Evolutionary conservation across 202 grass and related monocot species (phyloP).

Genomic region (Setaria viridis): DNA sequence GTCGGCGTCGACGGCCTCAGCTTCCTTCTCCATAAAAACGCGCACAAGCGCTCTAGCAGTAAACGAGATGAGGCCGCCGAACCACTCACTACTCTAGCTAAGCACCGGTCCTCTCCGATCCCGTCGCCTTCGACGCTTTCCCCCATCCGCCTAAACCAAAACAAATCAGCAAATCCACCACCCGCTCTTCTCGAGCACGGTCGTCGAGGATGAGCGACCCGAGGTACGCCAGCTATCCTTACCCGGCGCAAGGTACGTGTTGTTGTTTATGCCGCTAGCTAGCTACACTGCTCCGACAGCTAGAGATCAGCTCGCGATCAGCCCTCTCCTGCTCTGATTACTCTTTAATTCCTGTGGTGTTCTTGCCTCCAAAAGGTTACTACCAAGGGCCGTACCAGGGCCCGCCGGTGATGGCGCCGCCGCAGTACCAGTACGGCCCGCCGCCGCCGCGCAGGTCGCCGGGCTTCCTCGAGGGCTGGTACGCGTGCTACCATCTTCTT

Average conservation of each 20-base stretch:
- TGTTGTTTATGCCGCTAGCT: background rate
- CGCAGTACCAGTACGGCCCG: constrained; percentile 58
- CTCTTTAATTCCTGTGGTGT: background rate
- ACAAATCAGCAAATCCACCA: too few relatives aligned
- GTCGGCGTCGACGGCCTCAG: background rate
- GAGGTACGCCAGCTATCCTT: constrained; percentile 22
- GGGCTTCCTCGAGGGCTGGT: constrained; percentile 70
- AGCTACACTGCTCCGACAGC: background rate
- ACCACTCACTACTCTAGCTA: too few relatives aligned
- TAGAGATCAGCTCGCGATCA: too few relatives aligned
- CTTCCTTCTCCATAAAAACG: background rate
- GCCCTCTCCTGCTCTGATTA: background rate
- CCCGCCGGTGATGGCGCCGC: constrained; percentile 65
- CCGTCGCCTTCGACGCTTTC: too few relatives aligned
- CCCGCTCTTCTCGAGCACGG: too few relatives aligned
- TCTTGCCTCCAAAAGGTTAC: constrained; percentile 22
- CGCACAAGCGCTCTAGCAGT: background rate
- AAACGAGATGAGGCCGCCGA: too few relatives aligned
- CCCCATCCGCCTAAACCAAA: too few relatives aligned
- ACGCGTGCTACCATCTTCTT: background rate
- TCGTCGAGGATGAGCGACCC: constrained; percentile 1
- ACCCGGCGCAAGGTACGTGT: constrained; percentile 19
- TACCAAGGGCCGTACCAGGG: constrained; percentile 65
- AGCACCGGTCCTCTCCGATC: too few relatives aligned
- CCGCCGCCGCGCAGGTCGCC: constrained; percentile 39